These are phyloP conservation scores for Rhinocladiella similis DNA, from an alignment of 2,329 filamentous ascomycete species.

Conservation along the genomic window DNA sequence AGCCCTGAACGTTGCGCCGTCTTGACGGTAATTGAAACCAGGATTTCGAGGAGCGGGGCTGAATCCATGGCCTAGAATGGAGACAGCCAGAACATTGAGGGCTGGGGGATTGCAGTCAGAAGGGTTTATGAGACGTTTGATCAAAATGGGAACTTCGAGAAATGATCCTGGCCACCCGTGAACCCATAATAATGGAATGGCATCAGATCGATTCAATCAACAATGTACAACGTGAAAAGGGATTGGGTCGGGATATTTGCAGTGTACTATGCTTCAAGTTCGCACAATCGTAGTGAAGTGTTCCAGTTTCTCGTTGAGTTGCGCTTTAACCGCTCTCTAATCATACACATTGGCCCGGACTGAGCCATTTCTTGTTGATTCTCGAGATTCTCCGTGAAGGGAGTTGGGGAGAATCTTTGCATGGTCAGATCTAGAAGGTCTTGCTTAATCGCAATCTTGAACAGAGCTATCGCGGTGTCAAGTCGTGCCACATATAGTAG, in stretches of 20 bases:
- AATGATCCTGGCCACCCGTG: conserved; percentile 42
- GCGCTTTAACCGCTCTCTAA: conserved; percentile 10
- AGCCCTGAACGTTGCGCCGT: conserved; percentile 11
- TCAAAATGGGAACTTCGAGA: conserved; percentile 34
- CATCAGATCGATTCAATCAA: conserved; percentile 27
- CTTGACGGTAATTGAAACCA: conserved; percentile 12
- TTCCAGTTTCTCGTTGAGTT: conserved; percentile 8
- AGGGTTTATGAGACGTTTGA: conserved; percentile 30
- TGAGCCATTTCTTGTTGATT: too few relatives aligned
- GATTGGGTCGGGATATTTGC: conserved; percentile 1
- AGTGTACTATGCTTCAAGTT: background rate
- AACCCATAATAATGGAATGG: conserved; percentile 37
- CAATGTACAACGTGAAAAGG: conserved; percentile 30
- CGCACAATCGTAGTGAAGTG: conserved; percentile 12
- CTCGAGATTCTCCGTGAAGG: background rate
- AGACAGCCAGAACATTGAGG: conserved; percentile 34
- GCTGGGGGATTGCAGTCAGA: conserved; percentile 21
- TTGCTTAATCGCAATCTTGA: too few relatives aligned
- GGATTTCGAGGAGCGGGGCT: conserved; percentile 20
- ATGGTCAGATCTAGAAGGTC: background rate
- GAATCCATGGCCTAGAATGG: conserved; percentile 33
- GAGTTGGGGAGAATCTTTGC: background rate
- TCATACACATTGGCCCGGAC: conserved; percentile 16
- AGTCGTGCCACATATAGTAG: too few relatives aligned
- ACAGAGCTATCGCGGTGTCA: too few relatives aligned